Evolutionary conservation across 768 basidiomycete genomes (phyloP).

Genomic region (Dendrothele bispora): DNA sequence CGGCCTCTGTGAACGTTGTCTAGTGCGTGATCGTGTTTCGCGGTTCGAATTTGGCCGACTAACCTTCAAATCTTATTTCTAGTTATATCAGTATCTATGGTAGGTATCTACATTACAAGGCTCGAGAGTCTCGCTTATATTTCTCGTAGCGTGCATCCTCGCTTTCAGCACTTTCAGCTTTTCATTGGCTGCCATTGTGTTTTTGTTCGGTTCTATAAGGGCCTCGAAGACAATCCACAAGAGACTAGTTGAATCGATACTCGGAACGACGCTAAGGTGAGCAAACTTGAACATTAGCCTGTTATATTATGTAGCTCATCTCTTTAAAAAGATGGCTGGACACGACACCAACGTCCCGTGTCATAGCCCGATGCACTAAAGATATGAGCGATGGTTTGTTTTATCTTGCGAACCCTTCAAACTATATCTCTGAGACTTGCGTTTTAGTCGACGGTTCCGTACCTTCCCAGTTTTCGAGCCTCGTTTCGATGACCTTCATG

Average conservation of each 20-base stretch:
- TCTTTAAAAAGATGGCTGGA: constrained; percentile 43
- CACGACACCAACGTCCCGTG: constrained; percentile 47
- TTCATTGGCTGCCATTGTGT: constrained; percentile 34
- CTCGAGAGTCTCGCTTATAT: not conserved
- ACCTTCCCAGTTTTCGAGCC: constrained; percentile 23
- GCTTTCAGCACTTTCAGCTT: constrained; percentile 32
- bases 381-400: constrained; percentile 50
- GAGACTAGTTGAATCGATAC: constrained; percentile 48
- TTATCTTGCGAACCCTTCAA: constrained; percentile 30
- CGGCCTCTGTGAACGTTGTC: constrained; percentile 31
- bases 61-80: constrained; percentile 20
- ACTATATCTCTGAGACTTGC: constrained; percentile 38
- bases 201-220: constrained; percentile 47
- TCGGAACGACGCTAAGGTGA: constrained; percentile 62
- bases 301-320: not conserved
- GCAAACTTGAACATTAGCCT: constrained; percentile 4
- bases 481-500: constrained; percentile 28
- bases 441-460: constrained; percentile 52
- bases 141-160: constrained; percentile 23
- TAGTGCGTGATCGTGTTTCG: constrained; percentile 33
- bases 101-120: constrained; percentile 1
- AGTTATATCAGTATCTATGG: constrained; percentile 53
- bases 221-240: constrained; percentile 57
- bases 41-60: constrained; percentile 14
- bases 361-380: constrained; percentile 66